Evolutionary conservation across 352 stramenopile genomes (phyloP).

Genomic region (Blastocystis sp.): DNA sequence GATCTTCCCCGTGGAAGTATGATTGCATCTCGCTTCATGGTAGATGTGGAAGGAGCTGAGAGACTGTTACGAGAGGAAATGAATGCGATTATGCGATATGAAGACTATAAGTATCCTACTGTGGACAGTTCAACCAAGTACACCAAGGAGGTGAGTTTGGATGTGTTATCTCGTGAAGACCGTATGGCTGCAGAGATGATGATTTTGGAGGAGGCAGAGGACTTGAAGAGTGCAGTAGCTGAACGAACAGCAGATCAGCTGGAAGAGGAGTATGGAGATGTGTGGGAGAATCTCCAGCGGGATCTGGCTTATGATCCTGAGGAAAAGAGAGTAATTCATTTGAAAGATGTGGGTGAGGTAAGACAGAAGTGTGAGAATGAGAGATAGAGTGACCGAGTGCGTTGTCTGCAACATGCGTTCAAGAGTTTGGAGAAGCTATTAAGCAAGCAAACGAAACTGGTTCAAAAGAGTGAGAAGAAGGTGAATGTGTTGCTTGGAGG

Average conservation of each 20-base stretch:
- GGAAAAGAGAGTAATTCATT: background rate
- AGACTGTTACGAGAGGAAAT: background rate
- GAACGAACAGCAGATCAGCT: background rate
- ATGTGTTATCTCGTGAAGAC: background rate
- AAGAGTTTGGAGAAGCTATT: background rate
- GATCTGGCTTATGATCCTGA: background rate
- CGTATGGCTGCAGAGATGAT: background rate
- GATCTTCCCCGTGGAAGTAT: conserved; percentile 63
- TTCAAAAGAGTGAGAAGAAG: background rate
- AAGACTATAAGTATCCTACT: background rate
- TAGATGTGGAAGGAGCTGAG: background rate
- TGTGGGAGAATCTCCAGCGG: background rate
- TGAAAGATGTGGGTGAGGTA: background rate
- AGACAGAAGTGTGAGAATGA: background rate
- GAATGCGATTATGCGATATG: background rate
- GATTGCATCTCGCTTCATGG: background rate
- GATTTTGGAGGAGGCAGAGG: background rate
- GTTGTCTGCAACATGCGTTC: background rate
- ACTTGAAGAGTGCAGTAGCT: background rate
- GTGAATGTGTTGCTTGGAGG: conserved; percentile 1
- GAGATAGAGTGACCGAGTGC: background rate
- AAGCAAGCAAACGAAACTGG: background rate
- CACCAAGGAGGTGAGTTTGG: background rate
- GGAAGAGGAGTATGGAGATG: background rate
- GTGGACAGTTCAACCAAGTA: background rate